Evolutionary conservation across 352 stramenopile species (phyloP).

Genomic region (Phytophthora pseudosyringae): DNA sequence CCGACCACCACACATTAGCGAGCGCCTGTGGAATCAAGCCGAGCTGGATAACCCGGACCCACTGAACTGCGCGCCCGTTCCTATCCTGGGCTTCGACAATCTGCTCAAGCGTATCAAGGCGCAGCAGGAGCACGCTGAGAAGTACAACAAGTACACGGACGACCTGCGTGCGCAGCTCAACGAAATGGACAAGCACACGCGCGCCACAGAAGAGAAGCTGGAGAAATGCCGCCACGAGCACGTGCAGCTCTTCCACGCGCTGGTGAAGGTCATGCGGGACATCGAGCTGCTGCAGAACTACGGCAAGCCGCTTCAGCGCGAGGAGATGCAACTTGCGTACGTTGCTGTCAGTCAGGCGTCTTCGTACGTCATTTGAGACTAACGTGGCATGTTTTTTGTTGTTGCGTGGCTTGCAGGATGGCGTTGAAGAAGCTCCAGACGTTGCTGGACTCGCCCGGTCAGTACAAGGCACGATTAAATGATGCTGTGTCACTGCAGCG

Average conservation of each 20-base stretch:
- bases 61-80: slow-evolving; percentile 75
- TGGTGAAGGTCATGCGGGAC: slow-evolving; percentile 90
- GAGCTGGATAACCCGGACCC: slow-evolving; percentile 89
- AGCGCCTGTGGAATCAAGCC: slow-evolving; percentile 85
- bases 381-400: slow-evolving; percentile 7
- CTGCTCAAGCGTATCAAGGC: slow-evolving; percentile 85
- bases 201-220: slow-evolving; percentile 84
- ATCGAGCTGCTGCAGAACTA: slow-evolving; percentile 89
- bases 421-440: slow-evolving; percentile 86
- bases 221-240: slow-evolving; percentile 87
- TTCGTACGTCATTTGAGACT: slow-evolving; percentile 1
- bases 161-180: slow-evolving; percentile 75
- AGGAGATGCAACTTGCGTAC: slow-evolving; percentile 83
- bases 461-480: slow-evolving; percentile 89
- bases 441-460: slow-evolving; percentile 77
- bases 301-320: slow-evolving; percentile 80
- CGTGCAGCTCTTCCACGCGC: slow-evolving; percentile 81
- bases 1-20: slow-evolving; percentile 82
- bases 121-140: slow-evolving; percentile 80
- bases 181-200: slow-evolving; percentile 85
- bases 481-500: slow-evolving; percentile 77
- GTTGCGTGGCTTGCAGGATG: slow-evolving; percentile 44
- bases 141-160: slow-evolving; percentile 84
- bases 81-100: slow-evolving; percentile 81
- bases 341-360: slow-evolving; percentile 19